phyloP scores from a whole-genome alignment of 2,329 filamentous ascomycete genomes.

The Blastomyces emzantsi region DNA sequence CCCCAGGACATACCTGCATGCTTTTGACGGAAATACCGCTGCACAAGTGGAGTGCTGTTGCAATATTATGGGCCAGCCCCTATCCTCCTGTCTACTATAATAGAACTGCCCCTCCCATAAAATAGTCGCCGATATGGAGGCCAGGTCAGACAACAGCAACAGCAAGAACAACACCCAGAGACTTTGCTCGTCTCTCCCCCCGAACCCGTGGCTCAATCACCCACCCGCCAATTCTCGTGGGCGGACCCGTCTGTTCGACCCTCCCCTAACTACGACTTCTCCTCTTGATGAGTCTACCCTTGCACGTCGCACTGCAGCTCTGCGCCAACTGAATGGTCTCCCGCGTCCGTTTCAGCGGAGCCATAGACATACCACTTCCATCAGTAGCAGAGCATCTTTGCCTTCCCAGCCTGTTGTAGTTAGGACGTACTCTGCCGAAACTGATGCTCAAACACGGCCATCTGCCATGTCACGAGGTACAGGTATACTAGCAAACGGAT shows the following conservation, averaged over 20 bases:
- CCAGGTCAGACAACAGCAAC: constrained; percentile 22
- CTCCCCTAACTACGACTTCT: constrained; percentile 13
- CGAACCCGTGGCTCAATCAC: constrained; percentile 26
- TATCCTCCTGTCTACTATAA: constrained; percentile 4
- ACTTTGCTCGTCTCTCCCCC: constrained; percentile 25
- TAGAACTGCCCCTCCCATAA: not conserved
- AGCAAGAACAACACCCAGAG: constrained; percentile 22
- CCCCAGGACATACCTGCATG: constrained; percentile 8
- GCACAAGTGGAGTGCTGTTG: not conserved
- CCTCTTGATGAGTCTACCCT: constrained; percentile 24
- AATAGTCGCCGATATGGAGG: constrained; percentile 25
- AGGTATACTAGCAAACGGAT: constrained; percentile 23
- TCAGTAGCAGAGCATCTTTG: constrained; percentile 21
- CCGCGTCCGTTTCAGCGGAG: constrained; percentile 22
- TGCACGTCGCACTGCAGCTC: constrained; percentile 25
- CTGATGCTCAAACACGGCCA: constrained; percentile 23
- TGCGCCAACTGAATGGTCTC: constrained; percentile 28
- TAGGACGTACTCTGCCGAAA: constrained; percentile 34
- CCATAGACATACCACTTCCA: constrained; percentile 20
- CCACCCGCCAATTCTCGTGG: constrained; percentile 21
- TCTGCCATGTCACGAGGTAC: constrained; percentile 28
- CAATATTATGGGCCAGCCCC: constrained; percentile 8
- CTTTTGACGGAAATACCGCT: constrained; percentile 1
- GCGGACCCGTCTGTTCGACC: constrained; percentile 21
- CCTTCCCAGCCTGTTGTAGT: constrained; percentile 38